These are phyloP conservation scores for Aureobasidium sp. DNA, from an alignment of 2,329 filamentous ascomycete species.

Conservation along the genomic window DNA sequence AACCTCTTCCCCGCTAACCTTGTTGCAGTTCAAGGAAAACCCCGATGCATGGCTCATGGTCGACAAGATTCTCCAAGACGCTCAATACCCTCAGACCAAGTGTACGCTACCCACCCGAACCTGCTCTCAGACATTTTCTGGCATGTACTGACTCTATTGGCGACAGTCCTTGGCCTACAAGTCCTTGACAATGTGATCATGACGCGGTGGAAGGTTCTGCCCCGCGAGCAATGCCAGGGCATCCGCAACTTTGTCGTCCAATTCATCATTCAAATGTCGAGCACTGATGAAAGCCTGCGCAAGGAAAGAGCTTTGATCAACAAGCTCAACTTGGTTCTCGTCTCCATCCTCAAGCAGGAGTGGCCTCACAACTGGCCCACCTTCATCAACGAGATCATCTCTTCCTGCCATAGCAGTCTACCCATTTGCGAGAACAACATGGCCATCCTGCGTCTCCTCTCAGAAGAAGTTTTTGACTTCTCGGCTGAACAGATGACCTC, in stretches of 20 bases:
- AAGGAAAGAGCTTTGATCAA: conserved; percentile 84
- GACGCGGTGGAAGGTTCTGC: conserved; percentile 97
- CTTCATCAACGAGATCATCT: conserved; percentile 99
- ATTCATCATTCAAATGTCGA: conserved; percentile 92
- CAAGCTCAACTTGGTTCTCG: conserved; percentile 95
- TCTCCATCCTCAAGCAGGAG: conserved; percentile 97
- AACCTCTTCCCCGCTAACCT: conserved; percentile 2
- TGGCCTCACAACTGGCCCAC: conserved; percentile 99
- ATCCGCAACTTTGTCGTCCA: conserved; percentile 99
- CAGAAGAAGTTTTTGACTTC: conserved; percentile 98
- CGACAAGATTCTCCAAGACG: conserved; percentile 90
- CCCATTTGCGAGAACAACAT: conserved; percentile 99
- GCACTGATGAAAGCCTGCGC: conserved; percentile 79
- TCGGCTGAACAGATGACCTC: conserved; percentile 99
- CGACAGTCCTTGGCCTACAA: conserved; percentile 78
- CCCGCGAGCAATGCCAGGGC: conserved; percentile 87
- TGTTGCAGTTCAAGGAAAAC: conserved; percentile 87
- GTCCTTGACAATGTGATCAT: conserved; percentile 97
- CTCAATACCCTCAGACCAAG: conserved; percentile 92
- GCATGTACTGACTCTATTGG: conserved; percentile 27
- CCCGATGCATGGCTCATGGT: conserved; percentile 96
- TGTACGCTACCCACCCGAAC: conserved; percentile 50
- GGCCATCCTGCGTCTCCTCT: conserved; percentile 90
- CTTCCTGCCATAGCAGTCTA: conserved; percentile 87
- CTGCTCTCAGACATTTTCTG: no score